Evolutionary conservation across 2,329 filamentous ascomycete species (phyloP), one percentile per base, ranked within the genome.

Genomic region (Alternaria novae-zelandiae): DNA sequence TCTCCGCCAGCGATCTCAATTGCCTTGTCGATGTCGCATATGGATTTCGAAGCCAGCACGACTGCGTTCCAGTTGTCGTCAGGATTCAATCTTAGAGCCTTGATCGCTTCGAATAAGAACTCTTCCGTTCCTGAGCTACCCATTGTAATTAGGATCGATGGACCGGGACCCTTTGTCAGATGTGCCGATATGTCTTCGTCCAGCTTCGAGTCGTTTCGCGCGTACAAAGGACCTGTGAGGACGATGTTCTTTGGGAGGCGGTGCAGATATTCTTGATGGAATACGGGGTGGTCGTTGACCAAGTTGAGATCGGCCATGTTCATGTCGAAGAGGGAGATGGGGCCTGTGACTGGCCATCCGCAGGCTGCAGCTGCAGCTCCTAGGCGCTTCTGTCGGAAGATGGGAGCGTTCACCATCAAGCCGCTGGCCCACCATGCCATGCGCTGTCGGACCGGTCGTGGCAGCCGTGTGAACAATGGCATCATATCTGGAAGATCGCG

Each of bases 261-360:
- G 54, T 76, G 67, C 4, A 73, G 47, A 55, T 77, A 77, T 54
- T 76, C 75, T 21, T 70, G 64, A 41, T 77, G 75, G 60, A 77
- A 77, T 13, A 73, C 57, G 17, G 75, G 75, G 61, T 76, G 74
- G 36, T 77, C 75, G 57, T 77, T 77, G 43, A 77, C 75, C 23
- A 77, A 55, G 50, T 77, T 77, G 21, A 77, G 75, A 46, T 77
- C 74, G 3, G 75, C 75, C 74, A 76, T 76, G 51, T 76, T 76
- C 73, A 77, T 77, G 28, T 77, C 75, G 64, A 77, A 77, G 12
- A 77, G 69, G 2, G 72, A 75, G 30, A 77, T 76, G 1, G 75
- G 75, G 0, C 75, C 75, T 23, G 65, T 68, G 59, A 68, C 61
- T 10, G 71, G 73, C 75, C 74, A 77, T 5, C 75, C 75, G 41